Conservation (phyloP, 2,329 filamentous ascomycete genomes). For the Penicillium sp. region DNA sequence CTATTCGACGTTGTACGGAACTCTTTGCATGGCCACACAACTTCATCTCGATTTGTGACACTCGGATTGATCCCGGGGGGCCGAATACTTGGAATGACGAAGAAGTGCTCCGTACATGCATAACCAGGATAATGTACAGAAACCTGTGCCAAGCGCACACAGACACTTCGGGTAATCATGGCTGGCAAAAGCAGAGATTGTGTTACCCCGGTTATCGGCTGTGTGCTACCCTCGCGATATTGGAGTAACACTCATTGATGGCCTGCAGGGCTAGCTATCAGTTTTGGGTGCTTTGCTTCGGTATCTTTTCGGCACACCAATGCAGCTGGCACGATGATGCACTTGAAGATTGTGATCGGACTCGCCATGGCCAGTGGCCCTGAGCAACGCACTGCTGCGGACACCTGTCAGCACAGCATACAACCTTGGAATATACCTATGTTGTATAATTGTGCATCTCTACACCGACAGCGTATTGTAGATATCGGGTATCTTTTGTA, state of each 20-base stretch:
- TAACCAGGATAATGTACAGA: background rate
- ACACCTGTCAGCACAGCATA: background rate
- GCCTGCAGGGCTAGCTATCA: background rate
- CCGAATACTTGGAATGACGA: background rate
- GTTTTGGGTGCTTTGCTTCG: background rate
- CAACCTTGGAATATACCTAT: too few relatives aligned
- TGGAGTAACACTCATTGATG: background rate
- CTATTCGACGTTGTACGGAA: background rate
- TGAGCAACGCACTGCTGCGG: background rate
- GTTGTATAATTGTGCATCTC: too few relatives aligned
- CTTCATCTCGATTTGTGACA: background rate
- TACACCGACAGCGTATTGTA: background rate
- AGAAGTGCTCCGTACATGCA: background rate
- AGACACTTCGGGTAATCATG: background rate
- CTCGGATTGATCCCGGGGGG: background rate
- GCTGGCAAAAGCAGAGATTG: background rate
- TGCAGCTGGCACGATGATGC: background rate
- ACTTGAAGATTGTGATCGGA: background rate
- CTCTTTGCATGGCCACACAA: background rate
- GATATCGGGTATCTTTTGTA: background rate
- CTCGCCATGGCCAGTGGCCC: background rate
- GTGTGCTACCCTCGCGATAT: background rate
- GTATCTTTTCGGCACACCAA: background rate
- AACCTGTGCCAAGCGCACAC: slow-evolving; percentile 1
- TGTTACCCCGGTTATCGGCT: background rate